Evolutionary conservation across 2,329 filamentous ascomycete species (phyloP), one percentile per base, ranked within the genome.

Genomic region (Ceratocystis papillata): DNA sequence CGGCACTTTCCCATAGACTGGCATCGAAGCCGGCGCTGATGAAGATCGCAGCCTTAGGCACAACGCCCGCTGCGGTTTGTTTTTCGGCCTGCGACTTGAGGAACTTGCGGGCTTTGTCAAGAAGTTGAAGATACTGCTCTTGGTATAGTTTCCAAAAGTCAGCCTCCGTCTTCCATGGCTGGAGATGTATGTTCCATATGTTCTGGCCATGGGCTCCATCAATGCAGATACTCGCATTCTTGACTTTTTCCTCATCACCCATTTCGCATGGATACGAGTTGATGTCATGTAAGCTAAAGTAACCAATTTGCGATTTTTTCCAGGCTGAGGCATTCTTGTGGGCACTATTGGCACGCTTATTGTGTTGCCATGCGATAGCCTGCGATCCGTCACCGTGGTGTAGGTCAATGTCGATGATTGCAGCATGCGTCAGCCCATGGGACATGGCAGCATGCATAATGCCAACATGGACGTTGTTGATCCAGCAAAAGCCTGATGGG

Each of bases 321-420:
- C 87, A 88, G 37, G 81, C 79, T 0, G 87, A 81, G 0, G 87
- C 84, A 72, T 89, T 93, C 74, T 88, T 91, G 3, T 68, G 69
- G 0, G 87, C 84, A 72, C 89, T 92, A 74, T 88, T 90, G 50
- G 87, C 84, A 68, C 88, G 86, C 61, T 83, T 80, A 73, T 97
- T 99, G 71, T 95, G 89, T 53, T 88, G 84, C 93, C 93, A 97
- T 0, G 93, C 82, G 71, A 99, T 96, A 1, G 89, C 82, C 75
- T 99, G 94, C 10, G 93, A 97, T n/a, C 94, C 94, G 73, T 96
- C 91, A 61, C 91, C 91, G 72, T 96, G 91, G 72, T 96, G 91
- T 25, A 96, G 79, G 74, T 96, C 90, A 73, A 96, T 93, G 73
- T 96, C 91, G 69, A 96, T 85, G 69, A 96, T 97, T 10, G 90